Conservation (phyloP, 805 yeast genomes). For the Kluyveromyces starmeri region DNA sequence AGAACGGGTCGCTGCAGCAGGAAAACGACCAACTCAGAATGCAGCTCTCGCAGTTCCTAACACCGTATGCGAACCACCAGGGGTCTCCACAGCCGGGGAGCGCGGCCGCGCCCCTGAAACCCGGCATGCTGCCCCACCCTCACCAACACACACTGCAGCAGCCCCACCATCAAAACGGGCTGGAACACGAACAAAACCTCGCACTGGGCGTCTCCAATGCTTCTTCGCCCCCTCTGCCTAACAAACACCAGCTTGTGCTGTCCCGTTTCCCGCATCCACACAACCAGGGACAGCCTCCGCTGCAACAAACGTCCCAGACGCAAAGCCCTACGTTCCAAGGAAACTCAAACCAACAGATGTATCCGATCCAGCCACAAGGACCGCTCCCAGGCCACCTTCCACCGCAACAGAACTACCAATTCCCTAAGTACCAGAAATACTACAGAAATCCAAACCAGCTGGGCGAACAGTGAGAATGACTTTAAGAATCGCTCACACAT, state of each 20-base stretch:
- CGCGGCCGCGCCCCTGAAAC: background rate
- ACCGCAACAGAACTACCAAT: background rate
- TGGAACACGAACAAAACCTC: no score
- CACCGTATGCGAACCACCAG: background rate
- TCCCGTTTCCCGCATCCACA: no score
- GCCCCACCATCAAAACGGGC: background rate
- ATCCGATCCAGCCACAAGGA: no score
- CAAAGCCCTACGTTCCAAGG: no score
- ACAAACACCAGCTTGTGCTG: no score
- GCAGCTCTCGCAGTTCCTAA: slow-evolving; percentile 8
- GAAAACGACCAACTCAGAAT: slow-evolving; percentile 44
- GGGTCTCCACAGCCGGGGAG: background rate
- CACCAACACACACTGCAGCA: background rate
- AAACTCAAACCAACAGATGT: no score
- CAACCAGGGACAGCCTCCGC: no score
- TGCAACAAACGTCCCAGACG: no score
- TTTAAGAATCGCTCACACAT: no score
- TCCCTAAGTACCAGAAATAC: background rate
- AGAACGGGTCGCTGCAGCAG: slow-evolving; percentile 40
- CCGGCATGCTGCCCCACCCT: background rate
- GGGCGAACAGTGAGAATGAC: no score
- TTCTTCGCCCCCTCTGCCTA: slow-evolving; percentile 11
- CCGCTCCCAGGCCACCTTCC: slow-evolving; percentile 4
- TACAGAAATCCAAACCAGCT: slow-evolving; percentile 1
- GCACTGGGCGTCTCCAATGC: background rate